phyloP scores from a whole-genome alignment of 106 monocot genomes.

The Vanilla planifolia region DNA sequence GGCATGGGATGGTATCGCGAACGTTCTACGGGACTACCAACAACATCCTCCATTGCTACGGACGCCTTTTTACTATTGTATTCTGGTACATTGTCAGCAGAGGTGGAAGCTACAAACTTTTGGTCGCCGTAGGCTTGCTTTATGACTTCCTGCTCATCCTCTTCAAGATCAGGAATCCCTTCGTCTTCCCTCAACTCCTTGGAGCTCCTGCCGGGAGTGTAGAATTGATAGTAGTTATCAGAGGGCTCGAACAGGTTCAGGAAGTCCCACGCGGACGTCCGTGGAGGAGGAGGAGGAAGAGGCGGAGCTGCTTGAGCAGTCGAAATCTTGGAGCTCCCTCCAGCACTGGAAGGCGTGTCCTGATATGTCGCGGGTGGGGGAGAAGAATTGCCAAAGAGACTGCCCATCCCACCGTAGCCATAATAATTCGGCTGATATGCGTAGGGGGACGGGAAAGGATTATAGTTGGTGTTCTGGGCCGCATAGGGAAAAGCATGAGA shows the following conservation, averaged over 20 bases:
- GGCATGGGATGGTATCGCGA: conserved; percentile 1
- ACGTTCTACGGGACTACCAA: conserved; percentile 12
- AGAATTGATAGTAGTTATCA: conserved; percentile 35
- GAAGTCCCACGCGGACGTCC: conserved; percentile 71
- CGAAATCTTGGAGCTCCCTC: conserved; percentile 3
- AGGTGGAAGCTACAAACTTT: conserved; percentile 32
- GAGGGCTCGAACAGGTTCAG: conserved; percentile 64
- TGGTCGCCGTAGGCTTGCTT: conserved; percentile 70
- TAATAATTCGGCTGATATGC: conserved; percentile 8
- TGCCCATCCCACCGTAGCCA: conserved; percentile 17
- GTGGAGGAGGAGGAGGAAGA: conserved; percentile 82
- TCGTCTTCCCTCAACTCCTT: conserved; percentile 87
- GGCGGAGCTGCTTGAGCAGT: conserved; percentile 30
- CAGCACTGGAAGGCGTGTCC: neutral
- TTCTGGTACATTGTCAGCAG: conserved; percentile 5
- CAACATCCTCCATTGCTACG: conserved; percentile 16
- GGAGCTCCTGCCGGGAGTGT: conserved; percentile 75
- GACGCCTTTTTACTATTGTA: conserved; percentile 1
- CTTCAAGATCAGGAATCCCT: conserved; percentile 93
- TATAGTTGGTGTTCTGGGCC: neutral
- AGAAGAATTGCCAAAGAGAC: conserved; percentile 30
- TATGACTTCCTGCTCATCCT: conserved; percentile 48
- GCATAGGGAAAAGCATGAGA: neutral
- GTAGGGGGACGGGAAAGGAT: conserved; percentile 12
- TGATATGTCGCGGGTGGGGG: conserved; percentile 20